Evolutionary conservation across 768 basidiomycete genomes (phyloP).

Genomic region (Boletus vinaceobasis): DNA sequence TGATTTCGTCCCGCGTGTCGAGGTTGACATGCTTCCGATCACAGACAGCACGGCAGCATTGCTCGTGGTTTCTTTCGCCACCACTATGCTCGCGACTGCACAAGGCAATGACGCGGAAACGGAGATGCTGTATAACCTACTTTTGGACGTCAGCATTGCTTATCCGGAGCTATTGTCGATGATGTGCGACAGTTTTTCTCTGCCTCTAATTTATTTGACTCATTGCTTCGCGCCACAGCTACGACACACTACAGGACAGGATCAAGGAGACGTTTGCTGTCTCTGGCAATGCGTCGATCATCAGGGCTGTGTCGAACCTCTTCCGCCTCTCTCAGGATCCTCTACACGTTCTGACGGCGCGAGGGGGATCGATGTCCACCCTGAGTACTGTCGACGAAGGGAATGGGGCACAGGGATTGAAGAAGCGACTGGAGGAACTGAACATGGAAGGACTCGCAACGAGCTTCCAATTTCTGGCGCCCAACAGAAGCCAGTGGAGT

Average conservation of each 20-base stretch:
- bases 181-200: constrained; percentile 50
- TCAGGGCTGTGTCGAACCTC: constrained; percentile 69
- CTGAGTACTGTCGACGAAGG: constrained; percentile 61
- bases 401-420: constrained; percentile 39
- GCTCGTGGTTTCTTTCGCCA: constrained; percentile 69
- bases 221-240: constrained; percentile 40
- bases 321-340: constrained; percentile 68
- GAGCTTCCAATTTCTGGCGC: constrained; percentile 66
- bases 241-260: constrained; percentile 71
- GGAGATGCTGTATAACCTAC: constrained; percentile 71
- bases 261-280: constrained; percentile 70
- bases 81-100: constrained; percentile 69
- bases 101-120: constrained; percentile 81
- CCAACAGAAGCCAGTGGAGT: constrained; percentile 50
- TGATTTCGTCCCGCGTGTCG: constrained; percentile 49
- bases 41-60: constrained; percentile 63
- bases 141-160: constrained; percentile 63
- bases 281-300: constrained; percentile 67
- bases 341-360: constrained; percentile 37
- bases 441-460: constrained; percentile 74
- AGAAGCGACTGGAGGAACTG: constrained; percentile 60
- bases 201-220: constrained; percentile 1
- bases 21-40: constrained; percentile 58
- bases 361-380: constrained; percentile 58
- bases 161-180: constrained; percentile 73